Evolutionary conservation across 306 rosid genomes (phyloP).

Genomic region (Senna tora): DNA sequence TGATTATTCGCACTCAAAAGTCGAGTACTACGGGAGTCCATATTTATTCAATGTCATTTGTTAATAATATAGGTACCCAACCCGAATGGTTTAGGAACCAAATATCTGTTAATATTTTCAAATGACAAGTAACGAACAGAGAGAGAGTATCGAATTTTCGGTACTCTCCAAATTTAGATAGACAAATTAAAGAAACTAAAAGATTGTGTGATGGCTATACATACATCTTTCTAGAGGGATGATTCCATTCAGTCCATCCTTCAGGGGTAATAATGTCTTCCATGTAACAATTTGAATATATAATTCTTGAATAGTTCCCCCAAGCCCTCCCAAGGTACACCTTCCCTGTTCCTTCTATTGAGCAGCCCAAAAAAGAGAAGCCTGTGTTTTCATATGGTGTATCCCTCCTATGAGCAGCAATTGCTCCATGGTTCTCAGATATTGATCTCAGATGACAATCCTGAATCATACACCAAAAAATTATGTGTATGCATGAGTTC

Average conservation of each 20-base stretch:
- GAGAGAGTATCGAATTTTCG: too few species aligned
- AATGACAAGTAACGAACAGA: too few species aligned
- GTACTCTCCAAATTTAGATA: too few species aligned
- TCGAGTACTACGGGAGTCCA: too few species aligned
- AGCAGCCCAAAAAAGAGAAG: conserved; percentile 76
- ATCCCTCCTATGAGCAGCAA: conserved; percentile 84
- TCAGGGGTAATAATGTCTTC: conserved; percentile 57
- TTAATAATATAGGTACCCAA: too few species aligned
- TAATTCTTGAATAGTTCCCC: conserved; percentile 76
- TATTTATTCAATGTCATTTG: too few species aligned
- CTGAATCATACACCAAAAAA: too few species aligned
- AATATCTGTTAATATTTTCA: too few species aligned
- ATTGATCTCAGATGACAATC: conserved; percentile 64
- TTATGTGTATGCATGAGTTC: too few species aligned
- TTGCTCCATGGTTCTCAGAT: conserved; percentile 71
- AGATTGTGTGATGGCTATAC: not conserved
- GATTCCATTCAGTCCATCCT: conserved; percentile 87
- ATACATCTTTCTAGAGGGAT: conserved; percentile 72
- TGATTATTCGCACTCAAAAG: too few species aligned
- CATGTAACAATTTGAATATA: conserved; percentile 68
- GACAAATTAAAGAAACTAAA: not conserved
- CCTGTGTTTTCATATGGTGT: conserved; percentile 58
- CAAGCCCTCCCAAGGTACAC: conserved; percentile 86
- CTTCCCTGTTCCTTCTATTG: conserved; percentile 64
- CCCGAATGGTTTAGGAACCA: too few species aligned